phyloP scores from a whole-genome alignment of 1,284 basidiomycete genomes.

The Thelephora terrestris region DNA sequence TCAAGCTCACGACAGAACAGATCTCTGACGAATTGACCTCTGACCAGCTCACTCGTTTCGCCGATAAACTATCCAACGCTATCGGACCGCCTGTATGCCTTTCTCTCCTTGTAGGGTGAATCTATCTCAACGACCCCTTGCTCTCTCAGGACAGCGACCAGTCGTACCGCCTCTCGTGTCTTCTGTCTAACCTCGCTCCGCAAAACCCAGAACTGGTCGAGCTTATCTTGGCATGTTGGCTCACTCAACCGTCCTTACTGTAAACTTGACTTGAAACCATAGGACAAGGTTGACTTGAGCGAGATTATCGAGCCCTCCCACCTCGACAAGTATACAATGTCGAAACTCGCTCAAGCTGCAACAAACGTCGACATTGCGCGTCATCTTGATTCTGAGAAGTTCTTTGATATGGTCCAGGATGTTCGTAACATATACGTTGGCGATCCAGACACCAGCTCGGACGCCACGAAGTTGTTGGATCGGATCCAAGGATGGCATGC shows the following conservation, averaged over 20 bases:
- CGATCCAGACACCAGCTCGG: slow-evolving; percentile 30
- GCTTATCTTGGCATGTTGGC: slow-evolving; percentile 31
- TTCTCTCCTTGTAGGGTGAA: not conserved
- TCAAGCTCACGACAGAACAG: slow-evolving; percentile 40
- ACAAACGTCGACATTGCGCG: slow-evolving; percentile 54
- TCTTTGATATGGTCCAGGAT: slow-evolving; percentile 31
- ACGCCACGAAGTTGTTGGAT: slow-evolving; percentile 33
- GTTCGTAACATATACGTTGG: slow-evolving; percentile 30
- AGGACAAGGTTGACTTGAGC: slow-evolving; percentile 47
- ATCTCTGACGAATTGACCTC: slow-evolving; percentile 41
- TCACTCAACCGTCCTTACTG: slow-evolving; percentile 2
- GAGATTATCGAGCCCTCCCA: slow-evolving; percentile 41
- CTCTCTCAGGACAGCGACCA: slow-evolving; percentile 37
- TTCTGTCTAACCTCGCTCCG: slow-evolving; percentile 51
- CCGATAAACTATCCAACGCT: slow-evolving; percentile 38
- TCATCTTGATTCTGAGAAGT: slow-evolving; percentile 27
- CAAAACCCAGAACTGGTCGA: slow-evolving; percentile 41
- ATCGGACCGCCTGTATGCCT: slow-evolving; percentile 41
- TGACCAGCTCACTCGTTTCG: slow-evolving; percentile 40
- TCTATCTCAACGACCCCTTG: slow-evolving; percentile 5
- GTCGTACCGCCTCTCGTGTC: slow-evolving; percentile 45
- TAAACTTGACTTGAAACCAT: not conserved
- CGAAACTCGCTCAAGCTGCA: slow-evolving; percentile 47
- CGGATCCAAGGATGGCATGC: slow-evolving; percentile 49
- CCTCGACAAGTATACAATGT: slow-evolving; percentile 45